phyloP scores from a whole-genome alignment of 352 stramenopile species.

The Detonula confervacea region DNA sequence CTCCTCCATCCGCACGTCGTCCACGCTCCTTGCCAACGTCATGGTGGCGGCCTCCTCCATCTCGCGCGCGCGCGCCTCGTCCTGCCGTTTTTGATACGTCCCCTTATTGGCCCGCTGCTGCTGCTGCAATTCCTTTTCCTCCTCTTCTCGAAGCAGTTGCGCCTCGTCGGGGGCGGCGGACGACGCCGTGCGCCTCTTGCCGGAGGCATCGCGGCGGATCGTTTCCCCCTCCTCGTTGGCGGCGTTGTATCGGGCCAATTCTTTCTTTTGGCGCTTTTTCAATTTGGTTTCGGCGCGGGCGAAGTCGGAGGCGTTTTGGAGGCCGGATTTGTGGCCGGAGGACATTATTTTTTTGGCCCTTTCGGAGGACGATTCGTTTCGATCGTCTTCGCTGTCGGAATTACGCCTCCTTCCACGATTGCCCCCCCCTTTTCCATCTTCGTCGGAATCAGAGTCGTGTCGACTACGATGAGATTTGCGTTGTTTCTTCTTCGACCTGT shows the following conservation, averaged over 20 bases:
- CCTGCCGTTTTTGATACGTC: slow-evolving; percentile 77
- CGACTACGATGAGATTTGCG: background rate
- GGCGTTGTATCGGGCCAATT: slow-evolving; percentile 38
- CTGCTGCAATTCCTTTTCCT: slow-evolving; percentile 62
- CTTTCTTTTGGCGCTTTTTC: slow-evolving; percentile 36
- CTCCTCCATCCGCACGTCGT: slow-evolving; percentile 81
- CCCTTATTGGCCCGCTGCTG: slow-evolving; percentile 78
- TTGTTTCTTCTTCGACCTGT: too few species aligned
- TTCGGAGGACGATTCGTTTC: background rate
- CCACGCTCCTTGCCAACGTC: slow-evolving; percentile 77
- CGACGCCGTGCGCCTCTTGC: slow-evolving; percentile 67
- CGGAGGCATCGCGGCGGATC: slow-evolving; percentile 68
- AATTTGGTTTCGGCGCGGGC: slow-evolving; percentile 68
- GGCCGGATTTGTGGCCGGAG: slow-evolving; percentile 76
- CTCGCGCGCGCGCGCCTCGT: slow-evolving; percentile 61
- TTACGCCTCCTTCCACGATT: too few species aligned
- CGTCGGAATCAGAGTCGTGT: slow-evolving; percentile 5
- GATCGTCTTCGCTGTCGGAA: too few species aligned
- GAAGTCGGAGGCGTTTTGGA: slow-evolving; percentile 80
- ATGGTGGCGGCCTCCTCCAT: slow-evolving; percentile 68
- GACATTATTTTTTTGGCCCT: slow-evolving; percentile 67
- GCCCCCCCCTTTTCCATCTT: background rate
- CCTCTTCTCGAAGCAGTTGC: slow-evolving; percentile 61
- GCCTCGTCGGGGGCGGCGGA: slow-evolving; percentile 20
- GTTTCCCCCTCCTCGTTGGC: slow-evolving; percentile 52